Percentiles rank a stretch among this genome's conserved stretches.
These are phyloP conservation scores for Monosporozyma siamensis DNA, from an alignment of 805 yeast species.

Conservation along the genomic window DNA sequence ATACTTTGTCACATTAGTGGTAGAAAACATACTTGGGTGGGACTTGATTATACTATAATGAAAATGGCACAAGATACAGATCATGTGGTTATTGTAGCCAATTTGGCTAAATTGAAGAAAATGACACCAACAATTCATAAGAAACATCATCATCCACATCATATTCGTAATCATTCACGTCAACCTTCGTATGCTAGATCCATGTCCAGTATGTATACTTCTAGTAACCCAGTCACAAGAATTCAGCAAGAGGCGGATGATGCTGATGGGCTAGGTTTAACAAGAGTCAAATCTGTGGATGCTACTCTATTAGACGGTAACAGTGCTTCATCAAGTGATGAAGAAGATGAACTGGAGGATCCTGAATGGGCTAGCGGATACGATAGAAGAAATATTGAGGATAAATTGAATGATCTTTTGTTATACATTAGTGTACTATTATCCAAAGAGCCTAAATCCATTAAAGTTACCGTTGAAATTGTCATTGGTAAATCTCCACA, in stretches of 20 bases:
- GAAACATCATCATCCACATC: background rate
- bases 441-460: slow-evolving; percentile 12
- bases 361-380: slow-evolving; percentile 28
- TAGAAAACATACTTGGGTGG: slow-evolving; percentile 73
- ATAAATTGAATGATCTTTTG: slow-evolving; percentile 16
- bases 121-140: background rate
- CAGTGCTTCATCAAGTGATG: background rate
- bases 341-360: slow-evolving; percentile 3
- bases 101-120: slow-evolving; percentile 18
- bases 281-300: background rate
- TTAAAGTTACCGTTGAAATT: slow-evolving; percentile 30
- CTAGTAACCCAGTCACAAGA: slow-evolving; percentile 9
- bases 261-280: background rate
- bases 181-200: background rate
- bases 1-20: slow-evolving; percentile 61
- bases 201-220: slow-evolving; percentile 1
- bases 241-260: background rate
- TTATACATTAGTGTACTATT: slow-evolving; percentile 14
- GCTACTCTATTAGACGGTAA: background rate
- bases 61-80: slow-evolving; percentile 55
- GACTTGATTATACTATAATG: slow-evolving; percentile 59
- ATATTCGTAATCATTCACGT: background rate
- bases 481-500: slow-evolving; percentile 22
- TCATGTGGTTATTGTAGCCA: slow-evolving; percentile 50
- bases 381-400: slow-evolving; percentile 16